Evolutionary conservation across 495 filamentous ascomycete genomes (phyloP), one percentile per base, ranked within the genome.

Genomic region (Aspergillus nanangensis): DNA sequence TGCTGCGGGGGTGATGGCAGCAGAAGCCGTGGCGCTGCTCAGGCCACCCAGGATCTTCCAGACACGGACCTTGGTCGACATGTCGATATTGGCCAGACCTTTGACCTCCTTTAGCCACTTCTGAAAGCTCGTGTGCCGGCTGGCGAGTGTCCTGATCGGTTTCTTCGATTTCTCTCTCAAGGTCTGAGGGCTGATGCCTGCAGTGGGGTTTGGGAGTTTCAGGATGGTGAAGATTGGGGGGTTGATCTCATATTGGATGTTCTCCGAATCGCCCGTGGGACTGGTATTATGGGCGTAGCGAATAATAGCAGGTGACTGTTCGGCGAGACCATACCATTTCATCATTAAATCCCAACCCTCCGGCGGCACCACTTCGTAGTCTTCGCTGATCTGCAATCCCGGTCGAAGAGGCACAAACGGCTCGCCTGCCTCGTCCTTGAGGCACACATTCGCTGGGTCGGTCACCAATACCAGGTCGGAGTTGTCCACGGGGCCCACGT

Each of bases 191-290:
- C 83, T 77, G n/a, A 75, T 79, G 8, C 63, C 75, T n/a, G 69
- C 61, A 15, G 74, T 71, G 27, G 65, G 67, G 46, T 77, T 77
- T 52, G 79, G 77, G 8, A 97, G 70, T 50, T 90, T 90, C 52
- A 94, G 79, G 34, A 98, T 78, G 1, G 84, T 90, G 66, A 95
- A 88, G 17, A 95, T 76, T 1, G 88, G 90, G 15, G 91, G 94
- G 54, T 90, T 78, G 24, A 87, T 71, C 61, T 98, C 93, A 53
- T 86, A 92, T 56, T 86, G 76, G 8, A 95, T 60, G 44, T 95
- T 90, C 19, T 77, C 63, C 7, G 67, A 66, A 2, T 64, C 68
- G 13, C 76, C 73, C 32, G 78, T 68, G 2, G 77, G 73, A 32
- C 74, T 76, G 22, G 81, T 89, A 61, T 96, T 86, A 66, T 90